Percentiles rank a stretch among this genome's conserved stretches.
Conservation (phyloP, 2,329 filamentous ascomycete genomes). For the Rhexocercosporidium sp. region DNA sequence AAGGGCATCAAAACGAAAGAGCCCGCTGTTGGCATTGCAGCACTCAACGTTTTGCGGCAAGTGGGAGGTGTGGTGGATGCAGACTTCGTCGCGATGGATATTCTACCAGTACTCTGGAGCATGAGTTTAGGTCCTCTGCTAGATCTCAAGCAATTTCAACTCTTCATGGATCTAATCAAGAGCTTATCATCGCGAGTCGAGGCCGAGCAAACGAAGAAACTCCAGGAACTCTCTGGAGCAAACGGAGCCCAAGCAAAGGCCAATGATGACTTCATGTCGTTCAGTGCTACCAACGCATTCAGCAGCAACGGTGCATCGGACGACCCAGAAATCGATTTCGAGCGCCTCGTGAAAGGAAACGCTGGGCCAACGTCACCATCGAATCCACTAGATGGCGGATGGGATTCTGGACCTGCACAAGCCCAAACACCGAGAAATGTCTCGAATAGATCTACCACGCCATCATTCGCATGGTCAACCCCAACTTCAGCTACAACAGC, state of each 20-base stretch:
- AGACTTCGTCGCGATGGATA: conserved; percentile 90
- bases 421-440: conserved; percentile 42
- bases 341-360: conserved; percentile 84
- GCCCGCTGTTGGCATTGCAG: conserved; percentile 95
- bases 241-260: conserved; percentile 55
- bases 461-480: conserved; percentile 70
- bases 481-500: conserved; percentile 51
- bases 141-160: conserved; percentile 84
- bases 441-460: conserved; percentile 44
- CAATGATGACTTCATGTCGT: conserved; percentile 72
- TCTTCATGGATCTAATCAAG: conserved; percentile 90
- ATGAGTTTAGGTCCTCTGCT: conserved; percentile 92
- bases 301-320: conserved; percentile 60
- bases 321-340: conserved; percentile 82
- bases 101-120: conserved; percentile 86
- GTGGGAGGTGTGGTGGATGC: conserved; percentile 83
- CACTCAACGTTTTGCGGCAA: conserved; percentile 81
- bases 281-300: conserved; percentile 65
- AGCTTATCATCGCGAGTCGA: conserved; percentile 80
- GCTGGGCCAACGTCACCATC: conserved; percentile 41
- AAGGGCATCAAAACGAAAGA: conserved; percentile 97
- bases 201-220: conserved; percentile 84
- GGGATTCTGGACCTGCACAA: conserved; percentile 52
- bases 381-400: conserved; percentile 53
- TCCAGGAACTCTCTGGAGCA: conserved; percentile 78